A percentile compares a stretch with the other conserved stretches of the same genome.
Conservation (phyloP, 768 basidiomycete genomes). For the Strobilomyces echinocephalus region DNA sequence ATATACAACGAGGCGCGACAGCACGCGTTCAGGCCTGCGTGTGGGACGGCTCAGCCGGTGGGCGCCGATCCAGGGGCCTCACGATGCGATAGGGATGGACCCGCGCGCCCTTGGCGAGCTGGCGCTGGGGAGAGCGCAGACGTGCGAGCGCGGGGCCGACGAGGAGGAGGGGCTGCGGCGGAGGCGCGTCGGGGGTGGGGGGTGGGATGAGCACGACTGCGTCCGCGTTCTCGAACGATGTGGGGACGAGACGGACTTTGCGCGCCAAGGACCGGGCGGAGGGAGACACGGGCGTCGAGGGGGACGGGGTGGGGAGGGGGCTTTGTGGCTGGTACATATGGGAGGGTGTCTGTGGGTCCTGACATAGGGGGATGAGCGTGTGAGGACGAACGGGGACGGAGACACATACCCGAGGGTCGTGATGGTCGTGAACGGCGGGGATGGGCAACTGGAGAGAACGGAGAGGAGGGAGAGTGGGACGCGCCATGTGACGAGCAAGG, state of each 20-base stretch:
- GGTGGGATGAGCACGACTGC: constrained; percentile 46
- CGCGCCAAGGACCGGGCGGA: constrained; percentile 7
- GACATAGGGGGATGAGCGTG: not conserved
- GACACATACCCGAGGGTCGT: constrained; percentile 11
- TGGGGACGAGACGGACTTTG: constrained; percentile 43
- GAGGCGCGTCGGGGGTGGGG: constrained; percentile 14
- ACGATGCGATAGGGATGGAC: constrained; percentile 55
- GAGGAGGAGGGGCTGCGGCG: constrained; percentile 37
- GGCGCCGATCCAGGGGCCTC: constrained; percentile 14
- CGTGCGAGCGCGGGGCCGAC: constrained; percentile 45
- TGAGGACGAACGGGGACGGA: not conserved
- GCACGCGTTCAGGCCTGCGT: not conserved
- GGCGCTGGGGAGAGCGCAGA: constrained; percentile 41
- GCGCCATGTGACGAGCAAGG: constrained; percentile 24
- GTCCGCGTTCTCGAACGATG: constrained; percentile 48
- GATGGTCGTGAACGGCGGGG: constrained; percentile 10
- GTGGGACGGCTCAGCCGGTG: not conserved
- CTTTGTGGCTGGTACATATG: not conserved
- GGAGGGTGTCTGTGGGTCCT: not conserved
- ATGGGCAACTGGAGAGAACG: constrained; percentile 41
- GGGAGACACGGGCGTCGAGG: constrained; percentile 2
- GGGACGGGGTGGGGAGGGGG: not conserved
- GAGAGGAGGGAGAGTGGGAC: constrained; percentile 52
- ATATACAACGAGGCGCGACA: no score
- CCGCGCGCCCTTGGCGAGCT: constrained; percentile 42